These are phyloP conservation scores for Aureobasidium subglaciale DNA, from an alignment of 2,329 filamentous ascomycete genomes.

Conservation along the genomic window DNA sequence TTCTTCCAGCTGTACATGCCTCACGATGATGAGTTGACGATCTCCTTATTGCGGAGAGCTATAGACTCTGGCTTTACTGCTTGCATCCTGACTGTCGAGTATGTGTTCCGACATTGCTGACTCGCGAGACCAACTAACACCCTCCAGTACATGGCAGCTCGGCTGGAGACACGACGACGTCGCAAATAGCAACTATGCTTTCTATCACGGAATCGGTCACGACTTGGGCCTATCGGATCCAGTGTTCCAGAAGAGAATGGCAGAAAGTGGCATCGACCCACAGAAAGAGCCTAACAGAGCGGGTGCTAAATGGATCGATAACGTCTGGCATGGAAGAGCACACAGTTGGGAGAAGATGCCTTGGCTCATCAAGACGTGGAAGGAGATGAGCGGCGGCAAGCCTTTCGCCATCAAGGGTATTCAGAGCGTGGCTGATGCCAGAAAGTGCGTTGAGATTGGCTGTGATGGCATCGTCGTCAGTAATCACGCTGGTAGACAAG, in stretches of 20 bases:
- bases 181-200: constrained; percentile 52
- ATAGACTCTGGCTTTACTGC: constrained; percentile 49
- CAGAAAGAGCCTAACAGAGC: constrained; percentile 46
- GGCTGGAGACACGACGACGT: constrained; percentile 56
- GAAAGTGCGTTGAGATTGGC: constrained; percentile 51
- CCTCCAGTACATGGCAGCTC: constrained; percentile 49
- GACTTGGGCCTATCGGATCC: constrained; percentile 54
- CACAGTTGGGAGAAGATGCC: constrained; percentile 60
- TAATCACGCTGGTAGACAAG: constrained; percentile 64
- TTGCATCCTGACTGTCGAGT: constrained; percentile 53
- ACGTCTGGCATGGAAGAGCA: constrained; percentile 56
- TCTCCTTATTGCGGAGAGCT: constrained; percentile 51
- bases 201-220: constrained; percentile 54
- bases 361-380: constrained; percentile 56
- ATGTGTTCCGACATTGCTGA: background rate
- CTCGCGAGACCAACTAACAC: background rate
- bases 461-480: constrained; percentile 62
- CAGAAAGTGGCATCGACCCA: constrained; percentile 48
- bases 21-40: constrained; percentile 53
- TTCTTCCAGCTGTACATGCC: constrained; percentile 61
- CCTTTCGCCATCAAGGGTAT: constrained; percentile 62
- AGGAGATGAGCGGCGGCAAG: constrained; percentile 47
- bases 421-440: constrained; percentile 59
- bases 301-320: constrained; percentile 57
- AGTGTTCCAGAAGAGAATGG: constrained; percentile 49